These are phyloP conservation scores for Cladosporium sp. DNA, from an alignment of 2,329 filamentous ascomycete species.

Conservation along the genomic window DNA sequence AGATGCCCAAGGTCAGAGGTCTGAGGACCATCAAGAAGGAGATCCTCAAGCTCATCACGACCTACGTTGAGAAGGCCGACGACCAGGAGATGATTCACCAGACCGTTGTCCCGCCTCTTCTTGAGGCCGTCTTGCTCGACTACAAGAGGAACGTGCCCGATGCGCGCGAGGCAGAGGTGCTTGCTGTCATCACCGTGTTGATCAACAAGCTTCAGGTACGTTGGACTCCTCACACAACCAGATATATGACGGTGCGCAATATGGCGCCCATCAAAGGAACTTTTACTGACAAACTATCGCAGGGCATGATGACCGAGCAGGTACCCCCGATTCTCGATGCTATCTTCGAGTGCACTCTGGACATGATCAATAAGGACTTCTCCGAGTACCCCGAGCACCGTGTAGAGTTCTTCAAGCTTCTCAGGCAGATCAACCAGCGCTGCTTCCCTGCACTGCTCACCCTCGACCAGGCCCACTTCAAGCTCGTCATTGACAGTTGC, in stretches of 20 bases:
- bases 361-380: conserved; percentile 99
- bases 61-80: conserved; percentile 96
- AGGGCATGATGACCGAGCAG: conserved; percentile 97
- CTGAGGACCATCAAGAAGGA: conserved; percentile 99
- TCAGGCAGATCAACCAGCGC: conserved; percentile 93
- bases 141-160: conserved; percentile 97
- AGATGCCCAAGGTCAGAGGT: conserved; percentile 94
- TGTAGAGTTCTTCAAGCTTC: conserved; percentile 98
- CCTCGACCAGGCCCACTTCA: conserved; percentile 95
- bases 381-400: conserved; percentile 98
- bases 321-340: conserved; percentile 97
- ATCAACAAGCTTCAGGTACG: conserved; percentile 94
- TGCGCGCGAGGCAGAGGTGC: conserved; percentile 91
- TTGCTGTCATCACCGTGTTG: conserved; percentile 97
- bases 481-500: conserved; percentile 98
- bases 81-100: conserved; percentile 89
- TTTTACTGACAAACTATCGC: conserved; percentile 35
- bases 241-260: conserved; percentile 46
- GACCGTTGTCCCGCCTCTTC: conserved; percentile 91
- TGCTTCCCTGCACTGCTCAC: conserved; percentile 95
- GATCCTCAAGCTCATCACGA: conserved; percentile 96
- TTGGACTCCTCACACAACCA: conserved; percentile 57
- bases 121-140: conserved; percentile 91
- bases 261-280: conserved; percentile 22
- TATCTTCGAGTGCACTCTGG: conserved; percentile 95